These are phyloP conservation scores for Globisporangium orthogonon DNA, from an alignment of 352 stramenopile genomes.

Conservation along the genomic window DNA sequence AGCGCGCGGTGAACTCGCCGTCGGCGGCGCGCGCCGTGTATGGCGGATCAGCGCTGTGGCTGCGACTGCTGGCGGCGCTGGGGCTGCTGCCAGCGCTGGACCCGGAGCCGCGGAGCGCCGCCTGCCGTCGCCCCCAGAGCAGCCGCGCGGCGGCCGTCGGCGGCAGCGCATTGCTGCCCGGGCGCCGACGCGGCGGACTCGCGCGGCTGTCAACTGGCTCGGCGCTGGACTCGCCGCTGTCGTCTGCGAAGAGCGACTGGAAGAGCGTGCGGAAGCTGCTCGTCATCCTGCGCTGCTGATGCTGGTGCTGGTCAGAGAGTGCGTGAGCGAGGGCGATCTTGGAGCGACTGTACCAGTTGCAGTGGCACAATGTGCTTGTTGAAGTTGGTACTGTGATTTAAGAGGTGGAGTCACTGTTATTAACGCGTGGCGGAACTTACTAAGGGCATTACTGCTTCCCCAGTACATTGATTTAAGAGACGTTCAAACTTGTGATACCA, in stretches of 20 bases:
- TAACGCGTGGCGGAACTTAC: no score
- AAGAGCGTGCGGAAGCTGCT: slow-evolving; percentile 11
- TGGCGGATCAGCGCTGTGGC: slow-evolving; percentile 10
- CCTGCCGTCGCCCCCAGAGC: neutral
- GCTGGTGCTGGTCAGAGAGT: no score
- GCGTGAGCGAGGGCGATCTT: no score
- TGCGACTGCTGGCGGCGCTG: neutral
- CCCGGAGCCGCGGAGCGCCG: slow-evolving; percentile 1
- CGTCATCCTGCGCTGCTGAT: neutral
- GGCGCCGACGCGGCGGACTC: slow-evolving; percentile 7
- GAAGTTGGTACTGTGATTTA: no score
- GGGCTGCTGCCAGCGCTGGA: neutral
- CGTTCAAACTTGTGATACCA: no score
- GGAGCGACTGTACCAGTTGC: no score
- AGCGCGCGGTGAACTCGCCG: slow-evolving; percentile 66
- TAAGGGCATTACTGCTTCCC: no score
- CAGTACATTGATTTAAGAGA: no score
- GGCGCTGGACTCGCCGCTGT: neutral
- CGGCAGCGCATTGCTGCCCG: slow-evolving; percentile 5
- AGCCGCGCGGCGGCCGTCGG: neutral
- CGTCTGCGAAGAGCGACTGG: slow-evolving; percentile 10
- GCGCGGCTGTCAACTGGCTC: neutral
- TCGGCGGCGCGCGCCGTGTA: slow-evolving; percentile 46
- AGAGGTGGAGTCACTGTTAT: no score
- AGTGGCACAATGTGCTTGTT: no score